phyloP scores from a whole-genome alignment of 176 grass and related monocot genomes.

The Ananas comosus region DNA sequence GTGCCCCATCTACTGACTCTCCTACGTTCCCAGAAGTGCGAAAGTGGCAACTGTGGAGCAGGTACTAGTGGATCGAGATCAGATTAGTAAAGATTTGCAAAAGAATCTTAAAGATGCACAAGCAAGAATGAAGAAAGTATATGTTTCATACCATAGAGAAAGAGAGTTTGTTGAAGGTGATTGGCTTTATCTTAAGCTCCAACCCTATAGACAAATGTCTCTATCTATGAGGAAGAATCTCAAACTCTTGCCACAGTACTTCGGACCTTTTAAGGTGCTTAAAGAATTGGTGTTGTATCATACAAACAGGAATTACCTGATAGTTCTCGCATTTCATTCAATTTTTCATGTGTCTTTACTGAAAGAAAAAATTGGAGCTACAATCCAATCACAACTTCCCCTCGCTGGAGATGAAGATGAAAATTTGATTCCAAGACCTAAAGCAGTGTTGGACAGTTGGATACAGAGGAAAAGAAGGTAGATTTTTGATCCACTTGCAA shows the following conservation, averaged over 20 bases:
- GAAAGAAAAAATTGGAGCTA: neutral
- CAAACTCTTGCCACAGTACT: neutral
- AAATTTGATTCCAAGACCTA: neutral
- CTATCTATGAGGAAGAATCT: neutral
- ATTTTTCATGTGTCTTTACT: slow-evolving; percentile 7
- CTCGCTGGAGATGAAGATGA: neutral
- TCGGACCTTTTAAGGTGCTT: neutral
- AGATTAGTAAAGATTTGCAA: neutral
- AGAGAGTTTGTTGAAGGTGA: neutral
- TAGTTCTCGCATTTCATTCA: neutral
- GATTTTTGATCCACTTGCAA: neutral
- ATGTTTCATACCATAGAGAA: neutral
- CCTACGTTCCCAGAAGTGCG: neutral
- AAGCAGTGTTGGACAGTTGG: neutral
- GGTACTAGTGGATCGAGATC: neutral
- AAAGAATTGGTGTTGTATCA: slow-evolving; percentile 2
- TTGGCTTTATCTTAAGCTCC: neutral
- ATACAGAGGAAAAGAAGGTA: too few species aligned
- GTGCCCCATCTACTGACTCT: neutral
- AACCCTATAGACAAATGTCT: neutral
- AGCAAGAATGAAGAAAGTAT: neutral
- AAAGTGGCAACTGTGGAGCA: neutral
- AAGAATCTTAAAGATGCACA: neutral
- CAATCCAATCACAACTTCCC: neutral
- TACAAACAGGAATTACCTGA: neutral